Evolutionary conservation across 78 protist genomes (phyloP).

Genomic region (Guillardia theta): DNA sequence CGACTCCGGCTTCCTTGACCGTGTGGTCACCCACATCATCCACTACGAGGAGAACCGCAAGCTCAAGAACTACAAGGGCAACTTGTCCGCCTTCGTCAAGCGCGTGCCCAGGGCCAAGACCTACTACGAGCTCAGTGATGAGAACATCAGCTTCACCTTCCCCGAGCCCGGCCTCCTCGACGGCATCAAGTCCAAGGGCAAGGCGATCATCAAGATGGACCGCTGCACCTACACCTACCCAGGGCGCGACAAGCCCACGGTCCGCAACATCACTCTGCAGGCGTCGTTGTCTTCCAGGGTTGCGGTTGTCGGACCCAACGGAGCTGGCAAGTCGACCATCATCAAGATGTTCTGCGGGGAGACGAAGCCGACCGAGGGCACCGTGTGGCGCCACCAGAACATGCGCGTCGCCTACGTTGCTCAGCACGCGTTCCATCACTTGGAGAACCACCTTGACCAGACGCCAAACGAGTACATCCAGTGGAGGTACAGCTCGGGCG

Average conservation of each 20-base stretch:
- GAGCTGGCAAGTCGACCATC: constrained; percentile 71
- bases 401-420: constrained; percentile 45
- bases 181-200: constrained; percentile 36
- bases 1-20: constrained; percentile 74
- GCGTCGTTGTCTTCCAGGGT: constrained; percentile 65
- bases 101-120: constrained; percentile 59
- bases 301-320: constrained; percentile 61
- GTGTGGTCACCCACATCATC: constrained; percentile 66
- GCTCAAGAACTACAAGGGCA: constrained; percentile 67
- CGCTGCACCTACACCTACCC: constrained; percentile 50
- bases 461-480: constrained; percentile 70
- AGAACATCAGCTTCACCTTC: constrained; percentile 60
- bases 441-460: constrained; percentile 19
- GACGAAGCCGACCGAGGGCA: neutral
- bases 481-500: constrained; percentile 60
- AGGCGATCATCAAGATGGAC: neutral
- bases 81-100: constrained; percentile 55
- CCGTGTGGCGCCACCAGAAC: constrained; percentile 36
- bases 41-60: constrained; percentile 54
- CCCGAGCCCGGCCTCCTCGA: constrained; percentile 60
- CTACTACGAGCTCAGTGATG: constrained; percentile 65
- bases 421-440: constrained; percentile 50
- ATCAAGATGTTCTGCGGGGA: constrained; percentile 64
- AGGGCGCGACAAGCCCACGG: constrained; percentile 47
- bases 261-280: constrained; percentile 57